Conservation (phyloP, 768 basidiomycete genomes). For the Hypsizygus marmoreus region DNA sequence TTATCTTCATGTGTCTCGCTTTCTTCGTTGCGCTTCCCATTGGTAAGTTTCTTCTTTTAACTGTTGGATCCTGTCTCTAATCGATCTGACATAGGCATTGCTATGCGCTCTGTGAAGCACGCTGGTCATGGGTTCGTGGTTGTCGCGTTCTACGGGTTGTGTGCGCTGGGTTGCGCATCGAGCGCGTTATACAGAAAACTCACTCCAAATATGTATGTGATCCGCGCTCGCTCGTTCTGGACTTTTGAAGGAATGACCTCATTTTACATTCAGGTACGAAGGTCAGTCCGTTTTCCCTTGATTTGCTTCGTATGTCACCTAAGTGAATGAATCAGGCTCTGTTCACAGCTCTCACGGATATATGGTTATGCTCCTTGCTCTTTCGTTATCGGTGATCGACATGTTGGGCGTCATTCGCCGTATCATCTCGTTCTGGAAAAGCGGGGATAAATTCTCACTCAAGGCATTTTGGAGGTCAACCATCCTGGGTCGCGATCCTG, state of each 20-base stretch:
- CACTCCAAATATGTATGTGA: slow-evolving; percentile 80
- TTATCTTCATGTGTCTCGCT: slow-evolving; percentile 71
- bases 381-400: slow-evolving; percentile 49
- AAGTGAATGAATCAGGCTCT: slow-evolving; percentile 32
- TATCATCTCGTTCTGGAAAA: slow-evolving; percentile 46
- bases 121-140: slow-evolving; percentile 59
- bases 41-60: slow-evolving; percentile 45
- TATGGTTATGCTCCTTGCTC: slow-evolving; percentile 37
- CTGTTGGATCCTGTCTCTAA: slow-evolving; percentile 8
- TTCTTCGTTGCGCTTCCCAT: slow-evolving; percentile 84
- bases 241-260: slow-evolving; percentile 16
- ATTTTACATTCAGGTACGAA: slow-evolving; percentile 57
- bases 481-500: slow-evolving; percentile 49
- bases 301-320: neutral
- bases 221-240: slow-evolving; percentile 17
- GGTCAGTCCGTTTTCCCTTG: slow-evolving; percentile 34
- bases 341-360: slow-evolving; percentile 69
- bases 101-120: slow-evolving; percentile 77
- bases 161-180: slow-evolving; percentile 63
- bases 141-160: slow-evolving; percentile 62
- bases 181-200: slow-evolving; percentile 74
- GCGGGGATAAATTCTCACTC: slow-evolving; percentile 45
- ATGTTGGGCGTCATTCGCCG: slow-evolving; percentile 52
- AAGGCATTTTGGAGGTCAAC: slow-evolving; percentile 58
- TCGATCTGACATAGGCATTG: slow-evolving; percentile 57